phyloP scores from a whole-genome alignment of 805 yeast genomes.

The Ogataea henricii region DNA sequence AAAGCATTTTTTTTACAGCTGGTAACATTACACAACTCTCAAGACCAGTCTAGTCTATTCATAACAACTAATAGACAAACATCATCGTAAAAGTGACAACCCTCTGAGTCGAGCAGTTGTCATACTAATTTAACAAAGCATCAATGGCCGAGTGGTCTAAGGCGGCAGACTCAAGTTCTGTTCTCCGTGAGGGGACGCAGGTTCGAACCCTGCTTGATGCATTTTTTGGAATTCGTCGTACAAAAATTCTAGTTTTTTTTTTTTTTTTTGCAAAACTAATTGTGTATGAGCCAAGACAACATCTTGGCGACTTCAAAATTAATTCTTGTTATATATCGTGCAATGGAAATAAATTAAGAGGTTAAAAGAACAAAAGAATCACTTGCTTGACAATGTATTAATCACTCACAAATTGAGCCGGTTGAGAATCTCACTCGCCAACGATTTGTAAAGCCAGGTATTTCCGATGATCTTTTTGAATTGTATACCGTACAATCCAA shows the following conservation, averaged over 20 bases:
- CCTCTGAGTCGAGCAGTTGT: too few relatives aligned
- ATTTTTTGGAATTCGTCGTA: too few relatives aligned
- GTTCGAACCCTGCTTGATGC: constrained; percentile 37
- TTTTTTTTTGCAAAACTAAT: constrained; percentile 7
- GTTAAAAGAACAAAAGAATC: neutral
- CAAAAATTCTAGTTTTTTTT: constrained; percentile 27
- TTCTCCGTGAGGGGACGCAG: constrained; percentile 36
- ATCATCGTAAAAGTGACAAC: too few relatives aligned
- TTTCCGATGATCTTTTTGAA: constrained; percentile 92
- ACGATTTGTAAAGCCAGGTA: constrained; percentile 90
- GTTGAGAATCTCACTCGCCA: constrained; percentile 81
- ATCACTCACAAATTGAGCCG: constrained; percentile 60
- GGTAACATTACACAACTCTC: too few relatives aligned
- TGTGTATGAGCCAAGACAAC: neutral
- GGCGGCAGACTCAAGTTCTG: constrained; percentile 36
- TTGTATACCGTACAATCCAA: constrained; percentile 90
- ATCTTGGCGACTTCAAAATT: neutral
- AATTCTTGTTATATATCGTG: too few relatives aligned
- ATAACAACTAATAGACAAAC: too few relatives aligned
- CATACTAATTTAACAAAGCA: constrained; percentile 22
- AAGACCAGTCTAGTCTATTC: too few relatives aligned
- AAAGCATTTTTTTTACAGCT: too few relatives aligned
- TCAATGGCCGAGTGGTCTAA: constrained; percentile 36
- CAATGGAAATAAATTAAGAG: constrained; percentile 5
- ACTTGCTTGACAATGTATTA: neutral